phyloP scores from a whole-genome alignment of 1,284 basidiomycete species.

The Serendipita sp. region DNA sequence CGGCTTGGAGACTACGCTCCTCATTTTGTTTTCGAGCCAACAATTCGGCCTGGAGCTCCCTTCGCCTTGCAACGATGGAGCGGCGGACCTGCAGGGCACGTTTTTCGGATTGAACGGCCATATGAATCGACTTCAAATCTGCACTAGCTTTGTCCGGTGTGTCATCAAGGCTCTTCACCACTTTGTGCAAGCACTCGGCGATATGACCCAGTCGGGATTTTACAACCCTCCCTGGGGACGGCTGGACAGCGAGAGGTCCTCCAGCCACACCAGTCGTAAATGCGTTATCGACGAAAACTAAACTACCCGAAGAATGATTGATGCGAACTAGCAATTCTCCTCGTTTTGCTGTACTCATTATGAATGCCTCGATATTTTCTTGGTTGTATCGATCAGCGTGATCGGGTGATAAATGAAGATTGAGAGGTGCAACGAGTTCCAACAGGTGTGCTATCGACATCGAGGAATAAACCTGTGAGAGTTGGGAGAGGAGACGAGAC shows the following conservation, averaged over 20 bases:
- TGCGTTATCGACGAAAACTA: slow-evolving; percentile 75
- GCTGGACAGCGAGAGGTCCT: slow-evolving; percentile 33
- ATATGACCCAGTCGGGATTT: slow-evolving; percentile 65
- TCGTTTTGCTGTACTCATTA: slow-evolving; percentile 82
- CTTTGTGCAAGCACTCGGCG: slow-evolving; percentile 59
- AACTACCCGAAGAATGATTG: slow-evolving; percentile 78
- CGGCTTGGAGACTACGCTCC: slow-evolving; percentile 68
- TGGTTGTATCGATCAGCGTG: slow-evolving; percentile 33
- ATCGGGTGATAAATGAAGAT: slow-evolving; percentile 21
- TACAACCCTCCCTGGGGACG: slow-evolving; percentile 53
- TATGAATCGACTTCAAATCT: slow-evolving; percentile 39
- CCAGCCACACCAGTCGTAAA: slow-evolving; percentile 25
- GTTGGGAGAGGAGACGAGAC: slow-evolving; percentile 85
- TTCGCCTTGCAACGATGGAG: slow-evolving; percentile 72
- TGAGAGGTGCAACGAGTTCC: slow-evolving; percentile 62
- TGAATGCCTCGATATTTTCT: slow-evolving; percentile 77
- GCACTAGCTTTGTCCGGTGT: slow-evolving; percentile 27
- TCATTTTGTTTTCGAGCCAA: slow-evolving; percentile 82
- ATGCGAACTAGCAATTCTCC: slow-evolving; percentile 82
- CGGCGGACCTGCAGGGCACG: slow-evolving; percentile 63
- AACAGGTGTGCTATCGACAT: slow-evolving; percentile 71
- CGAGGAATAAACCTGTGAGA: slow-evolving; percentile 87
- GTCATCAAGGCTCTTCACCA: slow-evolving; percentile 35
- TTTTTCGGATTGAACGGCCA: slow-evolving; percentile 54
- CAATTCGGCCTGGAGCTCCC: slow-evolving; percentile 81